phyloP scores from a whole-genome alignment of 768 basidiomycete genomes.

The Terana coerulea region DNA sequence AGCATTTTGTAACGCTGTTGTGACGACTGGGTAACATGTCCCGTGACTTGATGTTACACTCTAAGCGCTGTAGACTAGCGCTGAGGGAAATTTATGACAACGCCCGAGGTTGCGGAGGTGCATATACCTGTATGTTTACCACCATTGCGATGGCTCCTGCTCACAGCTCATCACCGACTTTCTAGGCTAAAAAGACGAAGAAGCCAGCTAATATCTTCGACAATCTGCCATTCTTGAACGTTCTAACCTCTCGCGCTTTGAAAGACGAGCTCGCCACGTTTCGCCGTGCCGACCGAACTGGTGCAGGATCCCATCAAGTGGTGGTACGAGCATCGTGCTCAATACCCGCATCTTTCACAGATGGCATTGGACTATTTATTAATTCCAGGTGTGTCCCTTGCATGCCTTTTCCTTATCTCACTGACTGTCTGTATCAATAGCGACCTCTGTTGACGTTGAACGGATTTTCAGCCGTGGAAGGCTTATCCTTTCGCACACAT shows the following conservation, averaged over 20 bases:
- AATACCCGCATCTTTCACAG: not conserved
- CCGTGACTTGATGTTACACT: no score
- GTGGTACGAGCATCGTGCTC: not conserved
- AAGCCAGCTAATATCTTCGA: no score
- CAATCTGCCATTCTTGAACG: not conserved
- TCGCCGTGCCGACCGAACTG: not conserved
- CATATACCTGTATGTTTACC: not conserved
- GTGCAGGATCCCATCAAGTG: not conserved
- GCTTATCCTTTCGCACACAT: slow-evolving; percentile 26
- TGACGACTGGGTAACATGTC: no score
- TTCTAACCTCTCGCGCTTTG: not conserved
- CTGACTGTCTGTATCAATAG: slow-evolving; percentile 12
- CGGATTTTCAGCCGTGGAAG: slow-evolving; percentile 27
- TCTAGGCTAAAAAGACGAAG: no score
- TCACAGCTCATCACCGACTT: no score
- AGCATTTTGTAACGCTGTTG: no score
- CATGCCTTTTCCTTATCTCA: not conserved
- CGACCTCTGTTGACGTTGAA: slow-evolving; percentile 28
- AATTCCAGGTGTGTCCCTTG: slow-evolving; percentile 10
- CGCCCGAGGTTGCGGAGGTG: no score
- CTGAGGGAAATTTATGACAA: no score
- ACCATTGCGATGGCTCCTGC: no score
- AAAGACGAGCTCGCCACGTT: not conserved
- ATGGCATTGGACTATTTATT: slow-evolving; percentile 12
- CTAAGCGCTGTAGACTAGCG: no score